A percentile compares a stretch with the other conserved stretches of the same genome.
phyloP scores from a whole-genome alignment of 441 rosid genomes.

The Capsella rubella region DNA sequence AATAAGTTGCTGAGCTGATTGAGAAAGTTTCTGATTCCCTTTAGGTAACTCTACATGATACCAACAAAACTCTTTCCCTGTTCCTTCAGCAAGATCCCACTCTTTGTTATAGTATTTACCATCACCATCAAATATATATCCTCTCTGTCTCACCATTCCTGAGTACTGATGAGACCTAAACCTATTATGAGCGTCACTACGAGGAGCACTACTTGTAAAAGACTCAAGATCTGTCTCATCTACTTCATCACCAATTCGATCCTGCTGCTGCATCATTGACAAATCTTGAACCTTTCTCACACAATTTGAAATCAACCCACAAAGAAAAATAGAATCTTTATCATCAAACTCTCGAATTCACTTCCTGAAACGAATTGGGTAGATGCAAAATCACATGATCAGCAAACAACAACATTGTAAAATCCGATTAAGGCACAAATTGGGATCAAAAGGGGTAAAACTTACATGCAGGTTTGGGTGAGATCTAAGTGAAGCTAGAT shows the following conservation, averaged over 20 bases:
- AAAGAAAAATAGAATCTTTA: conserved; percentile 5
- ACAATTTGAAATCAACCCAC: neutral
- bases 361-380: conserved; percentile 18
- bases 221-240: conserved; percentile 58
- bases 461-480: conserved; percentile 30
- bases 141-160: conserved; percentile 78
- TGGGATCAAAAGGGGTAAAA: conserved; percentile 5
- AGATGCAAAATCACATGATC: conserved; percentile 8
- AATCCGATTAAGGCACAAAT: conserved; percentile 3
- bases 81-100: conserved; percentile 86
- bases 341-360: conserved; percentile 3
- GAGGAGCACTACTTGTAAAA: conserved; percentile 42
- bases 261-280: conserved; percentile 59
- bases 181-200: conserved; percentile 26
- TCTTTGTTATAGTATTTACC: conserved; percentile 75
- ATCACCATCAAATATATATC: conserved; percentile 82
- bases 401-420: conserved; percentile 9
- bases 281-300: neutral
- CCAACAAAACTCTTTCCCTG: conserved; percentile 86
- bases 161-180: conserved; percentile 54
- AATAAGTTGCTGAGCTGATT: conserved; percentile 87
- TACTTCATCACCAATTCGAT: conserved; percentile 45
- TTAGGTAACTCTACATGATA: conserved; percentile 91
- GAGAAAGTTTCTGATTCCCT: conserved; percentile 76
- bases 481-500: conserved; percentile 21